Conservation (phyloP, 495 filamentous ascomycete species). For the Barbatosphaeria neglecta region DNA sequence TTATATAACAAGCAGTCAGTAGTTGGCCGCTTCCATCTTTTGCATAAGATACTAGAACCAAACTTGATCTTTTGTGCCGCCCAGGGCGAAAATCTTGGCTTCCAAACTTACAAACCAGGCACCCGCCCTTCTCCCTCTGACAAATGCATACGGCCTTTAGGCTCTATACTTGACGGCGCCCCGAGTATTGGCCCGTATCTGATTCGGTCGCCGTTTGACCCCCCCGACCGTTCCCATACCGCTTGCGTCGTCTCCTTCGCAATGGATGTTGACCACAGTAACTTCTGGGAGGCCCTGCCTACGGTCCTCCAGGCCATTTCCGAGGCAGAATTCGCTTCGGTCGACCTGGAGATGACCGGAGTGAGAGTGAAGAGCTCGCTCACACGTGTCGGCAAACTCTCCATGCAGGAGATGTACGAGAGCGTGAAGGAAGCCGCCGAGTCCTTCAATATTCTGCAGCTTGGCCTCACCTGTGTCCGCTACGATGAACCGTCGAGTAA, state of each 20-base stretch:
- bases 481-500: constrained; percentile 24
- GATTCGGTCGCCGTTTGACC: no score
- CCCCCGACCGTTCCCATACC: no score
- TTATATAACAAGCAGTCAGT: no score
- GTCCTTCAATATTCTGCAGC: constrained; percentile 60
- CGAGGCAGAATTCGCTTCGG: constrained; percentile 51
- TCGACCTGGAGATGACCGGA: constrained; percentile 73
- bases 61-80: no score
- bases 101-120: no score
- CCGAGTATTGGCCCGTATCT: neutral
- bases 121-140: no score
- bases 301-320: constrained; percentile 48
- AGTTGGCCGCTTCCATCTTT: no score
- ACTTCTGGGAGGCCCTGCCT: constrained; percentile 46
- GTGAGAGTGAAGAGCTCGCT: constrained; percentile 25
- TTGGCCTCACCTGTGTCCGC: constrained; percentile 59
- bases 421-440: constrained; percentile 55
- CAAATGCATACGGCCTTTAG: no score
- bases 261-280: constrained; percentile 53
- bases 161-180: no score
- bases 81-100: no score
- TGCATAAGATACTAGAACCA: no score
- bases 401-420: constrained; percentile 53
- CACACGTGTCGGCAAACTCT: constrained; percentile 10
- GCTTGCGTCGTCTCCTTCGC: no score